Evolutionary conservation across 768 basidiomycete genomes (phyloP).

Genomic region (Sarcodon sp.): DNA sequence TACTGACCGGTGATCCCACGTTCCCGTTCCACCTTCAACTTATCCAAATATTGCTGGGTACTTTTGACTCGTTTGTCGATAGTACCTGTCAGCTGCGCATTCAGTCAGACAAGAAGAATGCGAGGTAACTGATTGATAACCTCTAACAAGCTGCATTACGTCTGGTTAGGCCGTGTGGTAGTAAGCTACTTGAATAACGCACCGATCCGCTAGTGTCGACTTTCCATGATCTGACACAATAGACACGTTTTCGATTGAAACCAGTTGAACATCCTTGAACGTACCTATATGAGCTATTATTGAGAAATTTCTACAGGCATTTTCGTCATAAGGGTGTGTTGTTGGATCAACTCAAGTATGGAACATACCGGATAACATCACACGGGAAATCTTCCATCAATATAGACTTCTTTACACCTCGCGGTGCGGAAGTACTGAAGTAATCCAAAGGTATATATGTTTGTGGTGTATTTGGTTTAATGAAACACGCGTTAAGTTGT

Average conservation of each 20-base stretch:
- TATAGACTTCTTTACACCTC: slow-evolving; percentile 5
- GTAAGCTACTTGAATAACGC: slow-evolving; percentile 11
- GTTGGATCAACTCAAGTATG: slow-evolving; percentile 1
- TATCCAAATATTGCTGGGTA: slow-evolving; percentile 76
- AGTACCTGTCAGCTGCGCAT: slow-evolving; percentile 68
- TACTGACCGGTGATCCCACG: slow-evolving; percentile 83
- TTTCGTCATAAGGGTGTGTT: background rate
- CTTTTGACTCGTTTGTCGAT: slow-evolving; percentile 54
- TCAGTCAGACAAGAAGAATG: no score
- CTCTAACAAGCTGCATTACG: slow-evolving; percentile 48
- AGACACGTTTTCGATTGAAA: background rate
- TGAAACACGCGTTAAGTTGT: slow-evolving; percentile 3
- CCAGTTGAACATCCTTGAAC: background rate
- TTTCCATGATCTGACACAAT: slow-evolving; percentile 63
- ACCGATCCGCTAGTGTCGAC: slow-evolving; percentile 86
- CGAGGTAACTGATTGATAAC: slow-evolving; percentile 21
- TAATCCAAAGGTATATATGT: slow-evolving; percentile 6
- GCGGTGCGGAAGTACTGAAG: slow-evolving; percentile 12
- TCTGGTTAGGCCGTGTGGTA: background rate
- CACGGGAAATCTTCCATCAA: slow-evolving; percentile 52
- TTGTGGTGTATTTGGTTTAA: background rate
- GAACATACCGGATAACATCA: slow-evolving; percentile 50
- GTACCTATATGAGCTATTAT: slow-evolving; percentile 93
- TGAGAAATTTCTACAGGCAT: slow-evolving; percentile 63
- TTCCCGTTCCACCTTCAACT: slow-evolving; percentile 93